Base-by-base conservation (phyloP, 2,329 filamentous ascomycete genomes). In the Cladorrhinum sp. region DNA sequence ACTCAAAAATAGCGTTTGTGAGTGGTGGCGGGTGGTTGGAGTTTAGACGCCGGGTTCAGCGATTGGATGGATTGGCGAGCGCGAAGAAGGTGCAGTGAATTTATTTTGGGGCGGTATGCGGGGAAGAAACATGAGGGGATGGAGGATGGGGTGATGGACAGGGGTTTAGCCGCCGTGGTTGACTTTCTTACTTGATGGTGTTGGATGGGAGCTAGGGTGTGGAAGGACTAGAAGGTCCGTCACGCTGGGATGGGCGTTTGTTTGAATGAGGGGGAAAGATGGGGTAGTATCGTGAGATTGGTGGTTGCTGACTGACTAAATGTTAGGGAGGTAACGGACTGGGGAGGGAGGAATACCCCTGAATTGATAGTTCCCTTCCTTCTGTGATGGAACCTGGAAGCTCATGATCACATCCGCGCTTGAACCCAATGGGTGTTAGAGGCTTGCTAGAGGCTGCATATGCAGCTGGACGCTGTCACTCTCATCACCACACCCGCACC, bases 51-150 rank as follows among this genome's bases (percentile, higher is more conserved):
- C 57, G 27, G 45, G 29, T 2, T 10, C 9, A 2, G 27, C 12
- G 27, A 59, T 59, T 59, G 58, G 58, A 29, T 22, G 52, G 5
- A 24, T 50, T 59, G 58, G 23, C 51, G 58, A 55, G 57, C 16
- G 36, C 36, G n/a, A 27, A 22, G 48, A 29, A 58, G 20, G 25
- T 41, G 36, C 6, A 8, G 10, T 41, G 36, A 3, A 41, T 29
- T 29, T 52, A 52, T 52, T 52, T 52, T 52, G 16, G 50, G 50
- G 50, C 6, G 10, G 36, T 41, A 41, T 41, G 36, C 36, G 36
- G 36, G 36, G 36, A 13, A 41, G 10, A 29, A 29, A n/a, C n/a
- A n/a, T n/a, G n/a, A n/a, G n/a, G n/a, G n/a, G 25, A 29, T 29
- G 25, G 25, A 29, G 25, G 25, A 41, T 13, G 29, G 29, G 29